Evolutionary conservation across 768 basidiomycete species (phyloP).

Genomic region (Cubamyces lactineus): DNA sequence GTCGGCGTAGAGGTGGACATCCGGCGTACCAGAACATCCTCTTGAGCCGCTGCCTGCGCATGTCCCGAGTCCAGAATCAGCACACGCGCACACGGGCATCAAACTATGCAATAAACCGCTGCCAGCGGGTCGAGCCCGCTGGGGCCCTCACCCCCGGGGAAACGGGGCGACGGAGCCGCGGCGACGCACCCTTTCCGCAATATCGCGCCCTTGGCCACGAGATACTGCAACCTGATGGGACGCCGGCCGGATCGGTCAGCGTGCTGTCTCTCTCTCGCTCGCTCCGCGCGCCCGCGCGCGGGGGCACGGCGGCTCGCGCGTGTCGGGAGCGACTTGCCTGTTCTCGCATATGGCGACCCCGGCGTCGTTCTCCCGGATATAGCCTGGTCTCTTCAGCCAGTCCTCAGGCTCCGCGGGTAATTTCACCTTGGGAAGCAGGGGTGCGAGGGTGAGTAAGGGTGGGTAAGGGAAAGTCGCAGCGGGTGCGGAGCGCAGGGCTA

Average conservation of each 20-base stretch:
- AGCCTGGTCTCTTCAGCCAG: slow-evolving; percentile 82
- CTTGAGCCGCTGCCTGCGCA: slow-evolving; percentile 70
- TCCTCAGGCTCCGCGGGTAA: slow-evolving; percentile 87
- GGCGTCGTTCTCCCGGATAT: slow-evolving; percentile 77
- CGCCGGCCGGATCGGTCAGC: slow-evolving; percentile 13
- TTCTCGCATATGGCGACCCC: slow-evolving; percentile 84
- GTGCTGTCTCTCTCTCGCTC: neutral
- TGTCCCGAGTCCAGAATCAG: slow-evolving; percentile 14
- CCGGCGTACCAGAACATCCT: slow-evolving; percentile 78
- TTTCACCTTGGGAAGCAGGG: slow-evolving; percentile 62
- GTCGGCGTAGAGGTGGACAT: slow-evolving; percentile 13
- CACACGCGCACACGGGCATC: slow-evolving; percentile 27
- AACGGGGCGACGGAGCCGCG: slow-evolving; percentile 7
- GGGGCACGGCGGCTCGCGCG: neutral
- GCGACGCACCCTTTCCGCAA: slow-evolving; percentile 77
- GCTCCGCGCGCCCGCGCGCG: neutral
- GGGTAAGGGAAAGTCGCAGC: neutral
- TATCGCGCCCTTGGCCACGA: slow-evolving; percentile 87
- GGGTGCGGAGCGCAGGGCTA: neutral
- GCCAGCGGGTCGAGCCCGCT: no score
- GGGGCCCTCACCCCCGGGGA: neutral
- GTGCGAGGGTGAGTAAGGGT: neutral
- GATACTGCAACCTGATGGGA: slow-evolving; percentile 70
- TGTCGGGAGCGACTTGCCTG: slow-evolving; percentile 48
- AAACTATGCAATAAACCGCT: slow-evolving; percentile 21